Base-by-base conservation (phyloP, 1,284 basidiomycete genomes). In the Coniferiporia weirii region DNA sequence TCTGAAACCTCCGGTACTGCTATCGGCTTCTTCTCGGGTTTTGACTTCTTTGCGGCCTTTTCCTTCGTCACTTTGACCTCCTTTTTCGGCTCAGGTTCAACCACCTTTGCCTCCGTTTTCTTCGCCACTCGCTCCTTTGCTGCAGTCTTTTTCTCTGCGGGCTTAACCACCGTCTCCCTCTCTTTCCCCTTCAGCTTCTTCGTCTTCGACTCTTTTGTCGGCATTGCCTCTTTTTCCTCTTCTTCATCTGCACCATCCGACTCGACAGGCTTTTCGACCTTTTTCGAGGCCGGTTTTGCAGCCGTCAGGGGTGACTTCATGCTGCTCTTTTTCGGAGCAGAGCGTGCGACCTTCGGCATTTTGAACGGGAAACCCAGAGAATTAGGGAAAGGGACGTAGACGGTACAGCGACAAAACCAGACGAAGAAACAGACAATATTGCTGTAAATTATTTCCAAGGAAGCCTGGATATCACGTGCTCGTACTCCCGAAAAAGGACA, bases 221-320 rank as follows among this genome's bases (percentile, higher is more conserved):
- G 32, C 46, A 61, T 22, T n/a, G 12, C 36, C 40, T 20, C 36
- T 17, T 46, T 52, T 17, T 12, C 32, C 52, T 58, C 36, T 22
- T 61, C 50, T 51, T 50, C 51, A 52, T 56, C 54, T 50, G 84
- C 76, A 19, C 88, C 66, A 17, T 59, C 57, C n/a, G 34, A 52
- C 69, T 86, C 81, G 40, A n/a, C 40, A n/a, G 40, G 40, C 40
- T 43, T 43, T n/a, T 43, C n/a, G 40, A 43, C 12, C 9, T 17
- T 43, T 43, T 43, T 43, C 40, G 40, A 43, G 40, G 40, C 40
- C 40, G 27, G 27, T 27, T 27, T 27, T 27, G 27, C 27, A 27
- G 27, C 27, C 27, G 27, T 27, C 27, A 27, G 5, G 5, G 27
- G 27, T 27, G 27, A 27, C 27, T 27, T 27, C 27, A 27, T 27